A percentile compares a stretch with the other conserved stretches of the same genome.
Evolutionary conservation across 805 yeast genomes (phyloP).

Genomic region (Candida maltosa): DNA sequence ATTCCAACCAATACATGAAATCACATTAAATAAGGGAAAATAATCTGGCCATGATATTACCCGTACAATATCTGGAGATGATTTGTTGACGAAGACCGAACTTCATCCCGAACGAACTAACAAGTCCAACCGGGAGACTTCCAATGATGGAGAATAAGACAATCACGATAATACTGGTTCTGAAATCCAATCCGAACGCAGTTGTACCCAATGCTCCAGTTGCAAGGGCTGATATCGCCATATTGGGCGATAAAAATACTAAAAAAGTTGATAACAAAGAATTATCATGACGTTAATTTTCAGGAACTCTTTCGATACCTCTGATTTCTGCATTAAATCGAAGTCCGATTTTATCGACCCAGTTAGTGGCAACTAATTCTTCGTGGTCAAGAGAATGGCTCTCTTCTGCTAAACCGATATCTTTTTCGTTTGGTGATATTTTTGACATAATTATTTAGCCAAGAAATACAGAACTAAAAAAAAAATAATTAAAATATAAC

Average conservation of each 20-base stretch:
- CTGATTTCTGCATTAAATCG: slow-evolving; percentile 25
- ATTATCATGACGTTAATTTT: slow-evolving; percentile 14
- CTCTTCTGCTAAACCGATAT: no score
- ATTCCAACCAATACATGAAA: slow-evolving; percentile 32
- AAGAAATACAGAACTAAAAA: no score
- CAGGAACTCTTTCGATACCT: slow-evolving; percentile 27
- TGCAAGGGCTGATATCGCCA: slow-evolving; percentile 34
- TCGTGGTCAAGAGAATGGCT: no score
- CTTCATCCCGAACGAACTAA: slow-evolving; percentile 33
- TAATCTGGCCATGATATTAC: slow-evolving; percentile 26
- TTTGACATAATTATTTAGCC: no score
- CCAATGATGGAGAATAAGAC: slow-evolving; percentile 33
- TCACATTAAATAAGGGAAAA: slow-evolving; percentile 25
- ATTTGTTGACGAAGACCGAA: slow-evolving; percentile 39
- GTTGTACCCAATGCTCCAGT: slow-evolving; percentile 37
- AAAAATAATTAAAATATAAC: no score
- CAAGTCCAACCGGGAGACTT: slow-evolving; percentile 36
- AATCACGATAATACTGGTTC: slow-evolving; percentile 27
- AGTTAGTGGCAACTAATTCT: slow-evolving; percentile 13
- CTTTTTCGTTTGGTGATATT: no score
- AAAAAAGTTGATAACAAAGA: slow-evolving; percentile 19
- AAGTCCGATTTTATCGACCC: slow-evolving; percentile 21
- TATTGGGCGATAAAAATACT: slow-evolving; percentile 27
- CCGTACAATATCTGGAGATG: slow-evolving; percentile 28
- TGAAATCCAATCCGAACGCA: slow-evolving; percentile 27